Percentiles rank a stretch among this genome's conserved stretches.
These are phyloP conservation scores for Saccharomycopsis sp. DNA, from an alignment of 805 yeast genomes.

Conservation along the genomic window DNA sequence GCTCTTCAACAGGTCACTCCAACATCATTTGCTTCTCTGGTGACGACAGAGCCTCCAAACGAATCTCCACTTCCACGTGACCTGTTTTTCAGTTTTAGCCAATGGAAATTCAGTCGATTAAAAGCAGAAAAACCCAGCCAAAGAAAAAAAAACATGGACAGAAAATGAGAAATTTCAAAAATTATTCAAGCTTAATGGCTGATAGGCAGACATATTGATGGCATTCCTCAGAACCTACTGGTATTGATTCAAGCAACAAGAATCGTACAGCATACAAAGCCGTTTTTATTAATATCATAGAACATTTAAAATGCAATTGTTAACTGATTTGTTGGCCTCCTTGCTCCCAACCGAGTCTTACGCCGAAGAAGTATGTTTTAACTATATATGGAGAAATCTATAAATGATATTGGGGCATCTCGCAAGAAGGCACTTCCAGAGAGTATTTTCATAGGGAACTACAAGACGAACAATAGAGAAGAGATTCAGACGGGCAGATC, in stretches of 20 bases:
- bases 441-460: conserved; percentile 1
- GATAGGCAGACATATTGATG: neutral
- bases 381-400: too few relatives aligned
- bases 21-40: too few relatives aligned
- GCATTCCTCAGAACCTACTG: neutral
- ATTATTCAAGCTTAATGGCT: neutral
- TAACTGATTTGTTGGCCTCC: conserved; percentile 41
- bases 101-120: conserved; percentile 2
- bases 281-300: neutral
- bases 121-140: neutral
- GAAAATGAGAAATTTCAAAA: neutral
- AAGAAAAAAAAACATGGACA: neutral
- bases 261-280: neutral
- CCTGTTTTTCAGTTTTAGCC: neutral
- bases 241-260: neutral
- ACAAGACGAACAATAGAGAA: neutral
- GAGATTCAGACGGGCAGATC: neutral
- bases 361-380: conserved; percentile 37
- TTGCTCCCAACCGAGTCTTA: conserved; percentile 39
- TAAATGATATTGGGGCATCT: neutral
- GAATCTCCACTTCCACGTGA: too few relatives aligned
- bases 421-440: conserved; percentile 1
- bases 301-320: conserved; percentile 38
- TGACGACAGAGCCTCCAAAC: too few relatives aligned
- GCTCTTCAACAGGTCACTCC: too few relatives aligned